Conservation (phyloP, 345 rosid genomes). For the Fremontodendron californicum region DNA sequence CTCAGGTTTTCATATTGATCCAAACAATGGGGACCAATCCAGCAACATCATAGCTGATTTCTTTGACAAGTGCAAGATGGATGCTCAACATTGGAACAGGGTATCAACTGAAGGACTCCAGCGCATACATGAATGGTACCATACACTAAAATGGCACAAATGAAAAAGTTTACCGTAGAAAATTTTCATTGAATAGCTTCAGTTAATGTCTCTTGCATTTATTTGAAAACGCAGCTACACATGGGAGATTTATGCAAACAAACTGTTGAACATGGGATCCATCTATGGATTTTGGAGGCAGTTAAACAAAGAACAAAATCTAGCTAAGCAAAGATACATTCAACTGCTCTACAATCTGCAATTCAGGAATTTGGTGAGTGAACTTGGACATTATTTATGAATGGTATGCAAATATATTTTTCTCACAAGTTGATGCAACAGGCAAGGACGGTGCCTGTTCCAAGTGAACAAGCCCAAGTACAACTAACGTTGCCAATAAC, state of each 20-base stretch:
- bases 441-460: slow-evolving; percentile 56
- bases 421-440: slow-evolving; percentile 24
- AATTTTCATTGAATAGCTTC: background rate
- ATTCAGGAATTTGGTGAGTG: slow-evolving; percentile 63
- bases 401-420: background rate
- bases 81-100: slow-evolving; percentile 53
- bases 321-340: slow-evolving; percentile 69
- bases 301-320: slow-evolving; percentile 67
- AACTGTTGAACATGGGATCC: slow-evolving; percentile 78
- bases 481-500: slow-evolving; percentile 2
- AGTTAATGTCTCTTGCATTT: background rate
- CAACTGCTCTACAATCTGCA: slow-evolving; percentile 66
- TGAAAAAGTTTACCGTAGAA: background rate
- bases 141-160: background rate
- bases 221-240: slow-evolving; percentile 58
- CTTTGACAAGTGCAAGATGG: slow-evolving; percentile 62
- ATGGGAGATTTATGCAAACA: slow-evolving; percentile 76
- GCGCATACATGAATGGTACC: slow-evolving; percentile 79
- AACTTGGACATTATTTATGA: background rate
- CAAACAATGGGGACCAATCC: slow-evolving; percentile 74
- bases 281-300: slow-evolving; percentile 78
- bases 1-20: slow-evolving; percentile 88
- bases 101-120: slow-evolving; percentile 60
- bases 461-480: slow-evolving; percentile 32
- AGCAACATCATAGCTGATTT: slow-evolving; percentile 67